Conservation (phyloP, 192 early-diverging fungal species). For the Coemansia sp. region DNA sequence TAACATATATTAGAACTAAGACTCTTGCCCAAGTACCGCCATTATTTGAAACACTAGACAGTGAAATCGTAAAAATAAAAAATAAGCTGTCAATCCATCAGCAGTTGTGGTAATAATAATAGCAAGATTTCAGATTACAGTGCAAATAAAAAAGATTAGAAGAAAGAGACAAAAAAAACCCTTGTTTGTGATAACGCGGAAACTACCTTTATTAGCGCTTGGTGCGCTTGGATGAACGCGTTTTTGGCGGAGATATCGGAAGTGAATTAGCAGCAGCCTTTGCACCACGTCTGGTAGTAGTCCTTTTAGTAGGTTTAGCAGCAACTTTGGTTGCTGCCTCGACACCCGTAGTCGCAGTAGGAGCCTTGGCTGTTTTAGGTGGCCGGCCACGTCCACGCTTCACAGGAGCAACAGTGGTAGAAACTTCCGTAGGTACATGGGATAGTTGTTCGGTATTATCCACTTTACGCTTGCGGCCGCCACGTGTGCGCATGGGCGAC, state of each 20-base stretch:
- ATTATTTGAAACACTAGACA: no score
- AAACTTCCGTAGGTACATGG: not conserved
- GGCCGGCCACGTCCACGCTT: no score
- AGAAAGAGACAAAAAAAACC: not conserved
- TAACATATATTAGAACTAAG: no score
- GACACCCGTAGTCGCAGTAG: no score
- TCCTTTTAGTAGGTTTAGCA: no score
- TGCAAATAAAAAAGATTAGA: slow-evolving; percentile 4
- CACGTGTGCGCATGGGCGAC: slow-evolving; percentile 2
- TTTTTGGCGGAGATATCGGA: slow-evolving; percentile 15
- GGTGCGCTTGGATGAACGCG: slow-evolving; percentile 23
- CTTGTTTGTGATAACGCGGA: not conserved
- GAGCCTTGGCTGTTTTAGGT: no score
- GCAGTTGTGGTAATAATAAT: not conserved
- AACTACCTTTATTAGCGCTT: not conserved
- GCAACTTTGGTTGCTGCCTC: no score
- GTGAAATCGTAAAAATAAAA: not conserved
- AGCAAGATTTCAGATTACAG: not conserved
- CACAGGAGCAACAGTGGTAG: no score
- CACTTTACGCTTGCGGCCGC: not conserved
- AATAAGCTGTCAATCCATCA: not conserved
- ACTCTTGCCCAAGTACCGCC: no score
- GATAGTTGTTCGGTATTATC: not conserved
- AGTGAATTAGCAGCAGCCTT: not conserved
- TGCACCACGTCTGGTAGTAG: no score